Evolutionary conservation across 805 yeast genomes (phyloP).

Genomic region (Myxozyma lipomycoides): DNA sequence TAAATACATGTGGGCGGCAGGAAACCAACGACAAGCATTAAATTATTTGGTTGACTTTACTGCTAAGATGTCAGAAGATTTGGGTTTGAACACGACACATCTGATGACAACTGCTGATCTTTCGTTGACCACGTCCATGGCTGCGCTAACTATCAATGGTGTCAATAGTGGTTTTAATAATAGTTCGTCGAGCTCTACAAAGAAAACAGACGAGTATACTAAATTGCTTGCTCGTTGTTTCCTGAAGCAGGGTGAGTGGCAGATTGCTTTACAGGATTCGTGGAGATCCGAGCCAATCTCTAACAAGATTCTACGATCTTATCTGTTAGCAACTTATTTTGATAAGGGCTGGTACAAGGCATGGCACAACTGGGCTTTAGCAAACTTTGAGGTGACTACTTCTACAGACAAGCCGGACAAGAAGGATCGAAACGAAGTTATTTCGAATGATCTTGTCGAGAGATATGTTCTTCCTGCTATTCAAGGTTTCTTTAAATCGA

Average conservation of each 20-base stretch:
- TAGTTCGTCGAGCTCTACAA: constrained; percentile 29
- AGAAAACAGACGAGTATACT: constrained; percentile 75
- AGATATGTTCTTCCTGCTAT: constrained; percentile 95
- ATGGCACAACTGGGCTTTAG: constrained; percentile 99
- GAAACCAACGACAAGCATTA: constrained; percentile 81
- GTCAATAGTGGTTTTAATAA: constrained; percentile 1
- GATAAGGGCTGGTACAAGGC: constrained; percentile 95
- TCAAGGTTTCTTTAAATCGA: constrained; percentile 91
- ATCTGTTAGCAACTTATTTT: constrained; percentile 89
- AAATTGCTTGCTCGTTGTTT: constrained; percentile 87
- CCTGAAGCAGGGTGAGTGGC: constrained; percentile 98
- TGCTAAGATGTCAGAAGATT: constrained; percentile 79
- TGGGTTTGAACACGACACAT: constrained; percentile 73
- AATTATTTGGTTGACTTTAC: constrained; percentile 85
- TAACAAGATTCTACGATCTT: constrained; percentile 85
- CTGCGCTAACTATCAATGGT: constrained; percentile 22
- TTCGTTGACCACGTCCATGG: constrained; percentile 35
- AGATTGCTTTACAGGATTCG: constrained; percentile 67
- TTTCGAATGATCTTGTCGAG: constrained; percentile 50
- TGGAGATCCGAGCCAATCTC: constrained; percentile 71
- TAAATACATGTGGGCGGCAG: constrained; percentile 96
- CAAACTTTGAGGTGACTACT: constrained; percentile 92
- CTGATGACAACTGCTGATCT: constrained; percentile 84
- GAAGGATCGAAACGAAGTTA: constrained; percentile 16
- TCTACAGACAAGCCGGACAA: constrained; percentile 40